phyloP scores from a whole-genome alignment of 441 rosid genomes.

The Lepidium campestre region DNA sequence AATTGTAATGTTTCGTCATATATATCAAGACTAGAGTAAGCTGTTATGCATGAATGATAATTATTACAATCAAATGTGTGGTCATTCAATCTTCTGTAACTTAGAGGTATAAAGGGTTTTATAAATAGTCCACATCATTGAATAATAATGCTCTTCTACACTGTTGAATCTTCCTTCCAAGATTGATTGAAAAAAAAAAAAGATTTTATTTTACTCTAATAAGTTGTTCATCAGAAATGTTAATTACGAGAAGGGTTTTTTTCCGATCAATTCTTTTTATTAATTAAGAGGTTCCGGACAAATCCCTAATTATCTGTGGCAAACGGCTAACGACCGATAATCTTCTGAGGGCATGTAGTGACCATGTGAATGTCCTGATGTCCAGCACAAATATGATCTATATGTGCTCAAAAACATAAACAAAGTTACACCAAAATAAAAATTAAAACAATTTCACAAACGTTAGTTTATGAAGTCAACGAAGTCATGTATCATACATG shows the following conservation, averaged over 20 bases:
- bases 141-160: neutral
- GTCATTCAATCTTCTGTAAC: neutral
- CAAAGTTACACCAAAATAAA: neutral
- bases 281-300: no score
- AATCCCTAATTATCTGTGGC: no score
- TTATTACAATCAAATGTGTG: constrained; percentile 1
- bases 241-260: no score
- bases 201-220: no score
- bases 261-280: no score
- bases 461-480: neutral
- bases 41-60: neutral
- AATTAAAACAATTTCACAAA: neutral
- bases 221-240: no score
- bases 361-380: no score
- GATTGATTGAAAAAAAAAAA: no score
- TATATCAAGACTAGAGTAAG: neutral
- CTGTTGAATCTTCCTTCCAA: neutral
- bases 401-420: neutral
- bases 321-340: no score
- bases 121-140: neutral
- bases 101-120: neutral
- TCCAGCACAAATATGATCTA: neutral
- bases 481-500: neutral
- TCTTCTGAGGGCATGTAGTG: no score
- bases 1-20: neutral